Base-by-base conservation (phyloP, 2,329 filamentous ascomycete species). In the Ophiostoma tasmaniense region DNA sequence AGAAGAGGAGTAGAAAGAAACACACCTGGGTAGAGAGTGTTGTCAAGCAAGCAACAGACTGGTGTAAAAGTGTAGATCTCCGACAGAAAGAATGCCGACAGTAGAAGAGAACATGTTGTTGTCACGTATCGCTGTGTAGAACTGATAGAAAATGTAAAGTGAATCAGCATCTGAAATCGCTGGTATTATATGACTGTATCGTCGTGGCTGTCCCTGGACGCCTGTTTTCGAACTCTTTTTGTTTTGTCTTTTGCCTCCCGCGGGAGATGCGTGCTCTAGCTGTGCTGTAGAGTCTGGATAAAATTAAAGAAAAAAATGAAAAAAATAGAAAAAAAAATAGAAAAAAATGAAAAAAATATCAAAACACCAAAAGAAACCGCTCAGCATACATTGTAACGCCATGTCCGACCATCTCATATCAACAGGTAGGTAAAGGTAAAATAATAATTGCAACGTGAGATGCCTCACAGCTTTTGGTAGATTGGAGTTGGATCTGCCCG, bases 311-410 rank as follows among this genome's bases (percentile, higher is more conserved):
- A n/a, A n/a, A n/a, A 42, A 52, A 52, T 22, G n/a, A 52, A 52
- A 22, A 52, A n/a, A 22, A n/a, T 2, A 7, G 20, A 52, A 6
- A 3, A 52, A 22, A n/a, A 52, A 13, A 28, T 11, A 59, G 14
- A 33, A 61, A 28, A 22, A n/a, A 3, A n/a, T 22, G 22, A 28
- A 22, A 30, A 1, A 28, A 20, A 30, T n/a, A 59, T 3, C 3
- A 14, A 30, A 61, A 17, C 30, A 14, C 2, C 6, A 22, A 20
- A 64, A 39, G 22, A n/a, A 37, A 14, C n/a, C 35, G 61, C 30
- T 35, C 61, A 37, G 37, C 33, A 8, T n/a, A 64, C 61, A 64
- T 64, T n/a, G 20, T 64, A 39, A 64, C 61, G 61, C 61, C 61
- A 25, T 64, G 20, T 25, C 55, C 55, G 25, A 10, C 55, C 13